Percentiles rank a stretch among this genome's conserved stretches.
These are phyloP conservation scores for Orbilia blumenaviensis DNA, from an alignment of 2,329 filamentous ascomycete genomes.

Conservation along the genomic window DNA sequence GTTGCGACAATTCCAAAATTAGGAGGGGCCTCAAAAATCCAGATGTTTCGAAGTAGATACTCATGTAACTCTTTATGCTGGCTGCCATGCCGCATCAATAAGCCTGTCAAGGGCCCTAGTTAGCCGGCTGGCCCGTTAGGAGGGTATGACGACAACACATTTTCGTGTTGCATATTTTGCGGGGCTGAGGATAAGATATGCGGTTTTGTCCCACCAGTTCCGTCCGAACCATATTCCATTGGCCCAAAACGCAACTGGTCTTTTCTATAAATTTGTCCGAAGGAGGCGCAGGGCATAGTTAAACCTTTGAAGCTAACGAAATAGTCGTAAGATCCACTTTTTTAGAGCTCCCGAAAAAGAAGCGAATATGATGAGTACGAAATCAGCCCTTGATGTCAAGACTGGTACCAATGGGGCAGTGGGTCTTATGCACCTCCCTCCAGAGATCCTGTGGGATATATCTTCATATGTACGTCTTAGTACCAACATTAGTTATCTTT, in stretches of 20 bases:
- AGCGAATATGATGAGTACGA: neutral
- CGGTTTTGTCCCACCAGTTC: neutral
- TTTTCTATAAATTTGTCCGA: neutral
- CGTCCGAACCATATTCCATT: too few relatives aligned
- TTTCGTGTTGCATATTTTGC: constrained; percentile 15
- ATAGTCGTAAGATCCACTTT: neutral
- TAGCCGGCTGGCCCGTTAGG: too few relatives aligned
- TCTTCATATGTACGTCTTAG: neutral
- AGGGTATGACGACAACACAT: neutral
- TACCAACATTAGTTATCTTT: neutral
- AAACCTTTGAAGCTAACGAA: neutral
- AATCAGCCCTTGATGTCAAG: neutral
- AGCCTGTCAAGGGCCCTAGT: neutral
- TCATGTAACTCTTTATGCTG: too few relatives aligned
- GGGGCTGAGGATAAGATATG: neutral
- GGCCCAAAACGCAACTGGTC: neutral
- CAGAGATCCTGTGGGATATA: constrained; percentile 17
- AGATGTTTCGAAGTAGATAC: too few relatives aligned
- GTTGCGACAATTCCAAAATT: too few relatives aligned
- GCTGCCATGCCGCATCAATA: neutral
- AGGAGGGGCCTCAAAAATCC: too few relatives aligned
- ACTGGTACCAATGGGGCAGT: neutral
- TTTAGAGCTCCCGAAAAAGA: too few relatives aligned
- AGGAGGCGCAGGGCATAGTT: neutral
- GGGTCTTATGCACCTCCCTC: neutral